Conservation (phyloP, 108 stramenopile genomes). For the Conticribra weissflogii region DNA sequence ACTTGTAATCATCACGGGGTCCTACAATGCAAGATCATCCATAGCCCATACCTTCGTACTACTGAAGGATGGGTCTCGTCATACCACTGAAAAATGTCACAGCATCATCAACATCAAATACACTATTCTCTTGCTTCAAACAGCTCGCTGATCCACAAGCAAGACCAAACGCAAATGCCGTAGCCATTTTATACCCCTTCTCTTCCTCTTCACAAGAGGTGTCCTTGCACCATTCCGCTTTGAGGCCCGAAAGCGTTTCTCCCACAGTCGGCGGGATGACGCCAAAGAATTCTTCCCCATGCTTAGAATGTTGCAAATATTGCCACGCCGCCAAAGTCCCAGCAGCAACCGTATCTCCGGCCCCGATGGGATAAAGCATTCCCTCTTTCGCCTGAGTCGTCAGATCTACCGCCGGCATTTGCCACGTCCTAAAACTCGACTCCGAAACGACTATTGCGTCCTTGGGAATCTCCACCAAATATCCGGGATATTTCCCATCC, state of each 20-base stretch:
- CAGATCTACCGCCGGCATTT: slow-evolving; percentile 52
- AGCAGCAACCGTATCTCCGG: slow-evolving; percentile 86
- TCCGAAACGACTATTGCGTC: slow-evolving; percentile 3
- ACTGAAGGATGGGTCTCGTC: slow-evolving; percentile 16
- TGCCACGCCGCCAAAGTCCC: slow-evolving; percentile 85
- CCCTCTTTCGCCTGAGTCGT: slow-evolving; percentile 18
- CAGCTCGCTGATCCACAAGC: slow-evolving; percentile 85
- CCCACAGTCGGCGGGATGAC: slow-evolving; percentile 19
- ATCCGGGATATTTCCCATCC: slow-evolving; percentile 59
- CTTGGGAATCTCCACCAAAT: slow-evolving; percentile 51
- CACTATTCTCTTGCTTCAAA: slow-evolving; percentile 81
- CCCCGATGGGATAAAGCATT: slow-evolving; percentile 82
- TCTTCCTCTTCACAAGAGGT: background rate
- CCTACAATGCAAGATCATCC: too few relatives aligned
- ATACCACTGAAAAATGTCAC: slow-evolving; percentile 53
- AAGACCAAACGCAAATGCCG: slow-evolving; percentile 76
- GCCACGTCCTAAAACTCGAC: slow-evolving; percentile 37
- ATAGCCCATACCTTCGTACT: background rate
- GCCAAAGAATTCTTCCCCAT: slow-evolving; percentile 6
- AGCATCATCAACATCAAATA: slow-evolving; percentile 65
- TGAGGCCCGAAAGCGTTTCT: slow-evolving; percentile 1
- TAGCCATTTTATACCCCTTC: slow-evolving; percentile 14
- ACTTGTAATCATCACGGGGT: too few relatives aligned
- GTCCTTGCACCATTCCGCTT: slow-evolving; percentile 19
- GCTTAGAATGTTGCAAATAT: slow-evolving; percentile 31